Percentiles rank a stretch among this genome's conserved stretches.
These are phyloP conservation scores for Lepiota brunneoincarnata DNA, from an alignment of 768 basidiomycete species.

Conservation along the genomic window DNA sequence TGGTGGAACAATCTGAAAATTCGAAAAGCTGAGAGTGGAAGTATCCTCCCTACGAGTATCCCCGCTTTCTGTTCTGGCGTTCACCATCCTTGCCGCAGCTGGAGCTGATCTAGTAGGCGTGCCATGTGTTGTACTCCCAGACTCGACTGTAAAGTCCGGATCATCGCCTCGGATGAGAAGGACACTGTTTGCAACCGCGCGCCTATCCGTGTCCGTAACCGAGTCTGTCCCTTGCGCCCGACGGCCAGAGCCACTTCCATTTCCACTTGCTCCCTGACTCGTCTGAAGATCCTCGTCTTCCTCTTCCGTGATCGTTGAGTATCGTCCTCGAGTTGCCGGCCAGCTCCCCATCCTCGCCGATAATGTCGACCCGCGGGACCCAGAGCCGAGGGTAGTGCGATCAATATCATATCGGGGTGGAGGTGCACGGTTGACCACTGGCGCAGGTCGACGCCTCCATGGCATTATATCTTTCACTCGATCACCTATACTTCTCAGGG, in stretches of 20 bases:
- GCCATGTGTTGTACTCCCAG: conserved; percentile 11
- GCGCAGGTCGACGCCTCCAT: neutral
- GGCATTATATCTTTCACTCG: conserved; percentile 7
- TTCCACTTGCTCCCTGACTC: neutral
- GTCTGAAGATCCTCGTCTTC: conserved; percentile 7
- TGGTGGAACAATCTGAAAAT: conserved; percentile 7
- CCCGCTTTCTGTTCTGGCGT: neutral
- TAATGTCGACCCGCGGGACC: neutral
- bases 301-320: conserved; percentile 2
- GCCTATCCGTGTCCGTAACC: conserved; percentile 12
- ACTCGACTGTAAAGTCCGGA: conserved; percentile 13
- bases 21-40: neutral
- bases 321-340: neutral
- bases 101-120: neutral
- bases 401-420: neutral
- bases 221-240: neutral
- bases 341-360: neutral
- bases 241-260: neutral
- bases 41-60: neutral
- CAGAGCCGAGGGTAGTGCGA: conserved; percentile 1
- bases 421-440: neutral
- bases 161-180: conserved; percentile 13
- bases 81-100: neutral
- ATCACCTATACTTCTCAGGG: neutral
- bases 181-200: conserved; percentile 11